Conservation (phyloP, 2,329 filamentous ascomycete species). For the Phyllosticta citrichinensis region DNA sequence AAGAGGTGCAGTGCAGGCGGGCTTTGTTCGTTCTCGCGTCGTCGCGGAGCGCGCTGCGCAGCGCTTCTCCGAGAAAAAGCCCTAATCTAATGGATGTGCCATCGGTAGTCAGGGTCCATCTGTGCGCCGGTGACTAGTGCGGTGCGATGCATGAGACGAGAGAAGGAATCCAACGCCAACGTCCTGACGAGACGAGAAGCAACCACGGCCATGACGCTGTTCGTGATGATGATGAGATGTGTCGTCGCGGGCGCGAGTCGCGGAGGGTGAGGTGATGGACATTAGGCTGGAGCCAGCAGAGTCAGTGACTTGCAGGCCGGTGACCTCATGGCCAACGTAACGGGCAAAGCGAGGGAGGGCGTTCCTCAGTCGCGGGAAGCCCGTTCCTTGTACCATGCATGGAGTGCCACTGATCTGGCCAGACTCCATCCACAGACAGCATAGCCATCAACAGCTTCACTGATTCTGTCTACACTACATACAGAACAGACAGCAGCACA, state of each 20-base stretch:
- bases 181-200: not conserved
- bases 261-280: not conserved
- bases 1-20: not conserved
- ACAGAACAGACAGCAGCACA: too few species aligned
- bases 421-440: too few species aligned
- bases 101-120: not conserved
- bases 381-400: not conserved
- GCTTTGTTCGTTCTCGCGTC: not conserved
- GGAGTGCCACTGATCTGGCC: too few species aligned
- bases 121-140: not conserved
- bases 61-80: not conserved
- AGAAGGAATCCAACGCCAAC: not conserved
- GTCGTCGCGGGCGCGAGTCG: not conserved
- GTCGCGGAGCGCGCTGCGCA: not conserved
- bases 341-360: not conserved
- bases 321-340: not conserved
- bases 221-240: not conserved
- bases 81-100: not conserved
- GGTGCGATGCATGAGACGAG: not conserved
- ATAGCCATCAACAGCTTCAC: too few species aligned
- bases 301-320: constrained; percentile 1
- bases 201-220: not conserved
- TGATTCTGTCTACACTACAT: too few species aligned
- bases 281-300: not conserved
- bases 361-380: not conserved